phyloP scores from a whole-genome alignment of 176 grass and related monocot genomes.

The Eragrostis nindensis region DNA sequence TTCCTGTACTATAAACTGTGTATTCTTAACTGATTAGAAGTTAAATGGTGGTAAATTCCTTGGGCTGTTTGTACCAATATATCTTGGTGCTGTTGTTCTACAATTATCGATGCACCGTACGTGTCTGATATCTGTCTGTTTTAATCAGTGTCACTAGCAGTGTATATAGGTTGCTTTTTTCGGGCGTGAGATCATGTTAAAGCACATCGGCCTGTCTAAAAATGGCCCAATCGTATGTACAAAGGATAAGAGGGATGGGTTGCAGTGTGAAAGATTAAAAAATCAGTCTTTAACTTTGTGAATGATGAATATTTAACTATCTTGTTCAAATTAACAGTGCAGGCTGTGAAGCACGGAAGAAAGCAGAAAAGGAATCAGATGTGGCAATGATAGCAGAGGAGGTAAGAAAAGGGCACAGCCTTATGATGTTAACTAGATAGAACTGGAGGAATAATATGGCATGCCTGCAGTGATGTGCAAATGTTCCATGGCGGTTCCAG shows the following conservation, averaged over 20 bases:
- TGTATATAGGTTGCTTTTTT: neutral
- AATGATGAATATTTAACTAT: neutral
- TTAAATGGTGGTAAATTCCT: no score
- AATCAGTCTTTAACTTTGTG: neutral
- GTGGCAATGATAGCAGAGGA: neutral
- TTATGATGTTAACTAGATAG: neutral
- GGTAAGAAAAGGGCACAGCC: neutral
- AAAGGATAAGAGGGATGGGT: neutral
- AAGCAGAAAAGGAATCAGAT: neutral
- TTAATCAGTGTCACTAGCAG: neutral
- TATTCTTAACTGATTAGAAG: neutral
- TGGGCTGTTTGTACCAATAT: no score
- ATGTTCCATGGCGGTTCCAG: neutral
- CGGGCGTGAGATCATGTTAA: neutral
- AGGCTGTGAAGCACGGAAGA: neutral
- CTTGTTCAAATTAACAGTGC: neutral
- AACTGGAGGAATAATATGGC: neutral
- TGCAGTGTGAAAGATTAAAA: neutral
- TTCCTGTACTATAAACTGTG: no score
- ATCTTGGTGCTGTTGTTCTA: neutral
- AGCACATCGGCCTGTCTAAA: no score
- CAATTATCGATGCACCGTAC: neutral
- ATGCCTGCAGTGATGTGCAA: neutral
- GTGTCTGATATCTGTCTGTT: neutral
- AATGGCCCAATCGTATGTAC: no score